Evolutionary conservation across 2,329 filamentous ascomycete species (phyloP), one percentile per base, ranked within the genome.

Genomic region (Elsinoe necatrix): DNA sequence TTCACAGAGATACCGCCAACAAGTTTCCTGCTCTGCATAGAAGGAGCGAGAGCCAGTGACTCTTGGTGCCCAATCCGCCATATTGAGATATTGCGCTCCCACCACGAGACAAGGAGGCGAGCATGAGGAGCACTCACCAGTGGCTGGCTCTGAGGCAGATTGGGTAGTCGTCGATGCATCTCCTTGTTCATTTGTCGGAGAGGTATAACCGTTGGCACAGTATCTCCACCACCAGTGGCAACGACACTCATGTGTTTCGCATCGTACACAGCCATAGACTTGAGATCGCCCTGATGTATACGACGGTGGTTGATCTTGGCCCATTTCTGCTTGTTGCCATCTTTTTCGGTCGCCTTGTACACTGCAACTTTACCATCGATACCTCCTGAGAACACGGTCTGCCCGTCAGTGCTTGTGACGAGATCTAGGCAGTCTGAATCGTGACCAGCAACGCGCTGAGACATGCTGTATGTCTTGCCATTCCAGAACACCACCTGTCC

Each of bases 401-500:
- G 82, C 14, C 92, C 92, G 66, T 95, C 88, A 4, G 80, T 78
- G 65, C 86, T 95, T 27, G 84, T 81, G 2, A 89, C 85, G n/a
- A 98, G 77, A 67, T 91, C 92, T 59, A 98, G 77, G 3, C 95
- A 85, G 71, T 98, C 93, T 43, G 92, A 89, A 62, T 89, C 84
- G 67, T 98, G 93, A 23, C 86, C 84, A 66, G 90, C 85, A 56
- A 98, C 82, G 52, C 91, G 81, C 68, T 98, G 93, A 34, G 83
- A 80, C 64, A 95, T 83, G 3, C 90, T 91, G 69, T 92, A 95
- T 55, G 89, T 95, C 73, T 87, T 91, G 57, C 89, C 89, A 68
- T 95, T 89, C 86, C 91, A 98, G 67, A 97, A 88, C 62, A 89
- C 85, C 39, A 98, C 79, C 68, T 97, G 90, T 29, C 93, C 93